phyloP scores from a whole-genome alignment of 2,329 filamentous ascomycete genomes.

The Aspergillus spinulosporus region DNA sequence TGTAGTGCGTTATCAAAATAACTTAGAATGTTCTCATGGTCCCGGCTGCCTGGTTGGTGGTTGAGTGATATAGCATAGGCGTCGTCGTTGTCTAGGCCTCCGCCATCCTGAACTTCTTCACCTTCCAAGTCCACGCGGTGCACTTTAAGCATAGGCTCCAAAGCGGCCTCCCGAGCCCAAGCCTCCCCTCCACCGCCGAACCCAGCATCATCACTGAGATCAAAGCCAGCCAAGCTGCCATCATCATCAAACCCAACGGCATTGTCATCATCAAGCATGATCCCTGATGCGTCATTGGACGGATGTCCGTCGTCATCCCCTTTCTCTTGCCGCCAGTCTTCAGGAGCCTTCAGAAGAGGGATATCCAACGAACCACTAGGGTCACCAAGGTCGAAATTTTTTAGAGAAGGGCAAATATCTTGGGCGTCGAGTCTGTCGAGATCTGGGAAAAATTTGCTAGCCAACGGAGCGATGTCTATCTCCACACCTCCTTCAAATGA shows the following conservation, averaged over 20 bases:
- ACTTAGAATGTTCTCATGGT: constrained; percentile 92
- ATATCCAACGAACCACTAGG: constrained; percentile 82
- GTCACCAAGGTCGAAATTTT: constrained; percentile 88
- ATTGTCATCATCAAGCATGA: constrained; percentile 85
- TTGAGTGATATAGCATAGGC: constrained; percentile 80
- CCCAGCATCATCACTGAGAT: constrained; percentile 68
- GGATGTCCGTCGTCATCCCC: constrained; percentile 55
- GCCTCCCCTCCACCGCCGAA: constrained; percentile 96
- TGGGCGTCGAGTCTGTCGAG: constrained; percentile 74
- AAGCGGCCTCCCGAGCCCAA: constrained; percentile 86
- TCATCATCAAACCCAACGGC: constrained; percentile 81
- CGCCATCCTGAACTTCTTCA: constrained; percentile 54
- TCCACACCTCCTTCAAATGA: constrained; percentile 59
- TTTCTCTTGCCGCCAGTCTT: constrained; percentile 76
- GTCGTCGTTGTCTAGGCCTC: constrained; percentile 64
- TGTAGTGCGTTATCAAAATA: constrained; percentile 96
- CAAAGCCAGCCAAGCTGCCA: constrained; percentile 67
- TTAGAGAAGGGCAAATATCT: constrained; percentile 92
- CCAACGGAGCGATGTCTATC: constrained; percentile 75
- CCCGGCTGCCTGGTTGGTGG: constrained; percentile 64
- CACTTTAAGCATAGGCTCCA: constrained; percentile 82
- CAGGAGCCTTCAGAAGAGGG: constrained; percentile 84
- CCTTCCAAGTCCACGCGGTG: constrained; percentile 58
- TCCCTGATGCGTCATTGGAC: constrained; percentile 69
- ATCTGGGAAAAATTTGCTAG: constrained; percentile 81